Base-by-base conservation (phyloP, 495 filamentous ascomycete species). In the Arthonia radiata region DNA sequence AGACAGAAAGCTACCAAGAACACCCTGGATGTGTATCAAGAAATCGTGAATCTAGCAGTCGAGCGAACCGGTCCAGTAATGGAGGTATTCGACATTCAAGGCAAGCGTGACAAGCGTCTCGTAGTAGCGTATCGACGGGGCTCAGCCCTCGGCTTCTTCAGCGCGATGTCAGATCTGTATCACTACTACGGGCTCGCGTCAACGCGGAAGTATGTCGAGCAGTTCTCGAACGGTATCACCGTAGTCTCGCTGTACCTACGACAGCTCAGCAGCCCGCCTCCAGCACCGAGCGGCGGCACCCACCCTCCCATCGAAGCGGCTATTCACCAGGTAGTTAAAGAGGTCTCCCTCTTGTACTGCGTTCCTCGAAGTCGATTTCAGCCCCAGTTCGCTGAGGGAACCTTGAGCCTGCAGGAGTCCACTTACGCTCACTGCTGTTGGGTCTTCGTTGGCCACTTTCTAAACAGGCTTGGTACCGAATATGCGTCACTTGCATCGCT, bases 251-350 rank as follows among this genome's bases (percentile, higher is more conserved):
- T 92, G 10, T 97, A 97, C 50, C 59, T 97, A 24, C 64, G 68
- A 26, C 86, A 80, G 17, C 61, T 52, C 26, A n/a, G n/a, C n/a
- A n/a, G n/a, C n/a, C n/a, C n/a, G n/a, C 57, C 53, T 38, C 57
- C 49, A 12, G 33, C 52, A 21, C 57, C 41, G 41, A 56, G 49
- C 18, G 49, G 46, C 29, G 53, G 45, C 42, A 64, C 59, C 22
- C 64, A 61, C 38, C 76, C 76, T 4, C 71, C 72, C 1, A 86
- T 97, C 31, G 78, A 92, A 43, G 69, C 81, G 23, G 82, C 82
- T 5, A 91, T 97, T 36, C 81, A 93, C 55, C 89, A 97, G 51
- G 91, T 97, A 52, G 90, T 89, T 57, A 93, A 94, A 60, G 86
- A 97, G 48, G 68, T 89, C 25, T 93, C 82, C 7, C 65, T 97